Evolutionary conservation across 192 early-diverging fungal genomes (phyloP).

Genomic region (Paraglomus occultum): DNA sequence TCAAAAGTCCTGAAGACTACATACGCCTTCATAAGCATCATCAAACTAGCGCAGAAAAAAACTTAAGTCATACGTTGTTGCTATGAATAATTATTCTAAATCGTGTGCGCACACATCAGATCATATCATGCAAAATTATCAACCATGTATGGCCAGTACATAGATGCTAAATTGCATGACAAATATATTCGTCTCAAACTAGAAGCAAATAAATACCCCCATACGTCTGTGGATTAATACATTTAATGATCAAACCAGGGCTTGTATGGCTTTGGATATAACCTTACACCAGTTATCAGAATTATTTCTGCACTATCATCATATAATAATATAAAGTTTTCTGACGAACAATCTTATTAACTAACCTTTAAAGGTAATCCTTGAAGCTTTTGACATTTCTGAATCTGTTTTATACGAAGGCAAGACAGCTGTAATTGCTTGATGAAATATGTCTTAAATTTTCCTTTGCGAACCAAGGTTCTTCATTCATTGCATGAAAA

Average conservation of each 20-base stretch:
- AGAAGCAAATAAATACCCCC: constrained; percentile 14
- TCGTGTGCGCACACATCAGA: constrained; percentile 13
- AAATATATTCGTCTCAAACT: constrained; percentile 1
- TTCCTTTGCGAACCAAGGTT: constrained; percentile 3
- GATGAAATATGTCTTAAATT: constrained; percentile 22
- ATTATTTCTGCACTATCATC: constrained; percentile 7
- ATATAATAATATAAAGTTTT: constrained; percentile 3
- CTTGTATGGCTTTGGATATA: constrained; percentile 26
- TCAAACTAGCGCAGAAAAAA: constrained; percentile 15
- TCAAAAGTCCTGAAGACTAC: constrained; percentile 13
- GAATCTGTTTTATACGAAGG: constrained; percentile 15
- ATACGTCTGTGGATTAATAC: constrained; percentile 14
- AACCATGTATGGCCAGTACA: constrained; percentile 20
- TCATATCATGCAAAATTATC: constrained; percentile 14
- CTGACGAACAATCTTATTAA: not conserved
- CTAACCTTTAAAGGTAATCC: constrained; percentile 12
- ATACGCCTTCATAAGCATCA: constrained; percentile 16
- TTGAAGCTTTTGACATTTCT: constrained; percentile 20
- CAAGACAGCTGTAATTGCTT: constrained; percentile 6
- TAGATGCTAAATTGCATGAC: constrained; percentile 20
- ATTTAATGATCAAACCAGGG: constrained; percentile 7
- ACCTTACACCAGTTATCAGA: constrained; percentile 5
- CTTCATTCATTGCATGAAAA: constrained; percentile 24
- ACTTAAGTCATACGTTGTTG: constrained; percentile 4
- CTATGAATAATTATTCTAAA: not conserved